Percentiles rank a stretch among this genome's conserved stretches.
Conservation (phyloP, 2,329 filamentous ascomycete species). For the Phialocephala sp. region DNA sequence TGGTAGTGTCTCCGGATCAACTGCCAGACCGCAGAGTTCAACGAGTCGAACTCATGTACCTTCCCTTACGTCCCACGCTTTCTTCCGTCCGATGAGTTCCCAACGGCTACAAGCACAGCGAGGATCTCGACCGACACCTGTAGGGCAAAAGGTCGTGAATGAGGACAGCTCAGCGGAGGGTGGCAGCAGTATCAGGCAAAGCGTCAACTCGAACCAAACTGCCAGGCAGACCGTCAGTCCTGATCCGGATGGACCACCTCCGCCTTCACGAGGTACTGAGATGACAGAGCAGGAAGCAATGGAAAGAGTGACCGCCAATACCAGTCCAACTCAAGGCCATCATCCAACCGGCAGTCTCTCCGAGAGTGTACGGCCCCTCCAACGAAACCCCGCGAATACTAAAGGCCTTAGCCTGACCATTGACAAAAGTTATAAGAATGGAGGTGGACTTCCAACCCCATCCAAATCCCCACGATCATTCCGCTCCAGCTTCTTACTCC, state of each 20-base stretch:
- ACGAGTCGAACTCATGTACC: constrained; percentile 87
- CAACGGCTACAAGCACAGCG: constrained; percentile 92
- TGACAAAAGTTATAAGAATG: constrained; percentile 61
- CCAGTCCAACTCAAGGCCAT: constrained; percentile 70
- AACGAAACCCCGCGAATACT: constrained; percentile 42
- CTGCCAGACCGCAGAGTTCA: constrained; percentile 65
- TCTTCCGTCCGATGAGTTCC: constrained; percentile 96
- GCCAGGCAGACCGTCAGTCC: constrained; percentile 37
- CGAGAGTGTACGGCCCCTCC: constrained; percentile 79
- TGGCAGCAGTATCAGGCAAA: constrained; percentile 58
- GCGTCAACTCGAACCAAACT: constrained; percentile 57
- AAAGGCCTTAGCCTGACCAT: constrained; percentile 62
- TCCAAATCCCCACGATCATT: constrained; percentile 78
- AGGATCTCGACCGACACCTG: constrained; percentile 52
- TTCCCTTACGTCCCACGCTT: constrained; percentile 84
- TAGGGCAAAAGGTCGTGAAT: constrained; percentile 41
- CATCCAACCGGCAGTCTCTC: constrained; percentile 66
- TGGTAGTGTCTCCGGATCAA: constrained; percentile 48
- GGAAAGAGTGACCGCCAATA: constrained; percentile 74
- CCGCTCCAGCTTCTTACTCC: constrained; percentile 74
- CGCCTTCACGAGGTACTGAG: constrained; percentile 80
- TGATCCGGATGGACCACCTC: constrained; percentile 61
- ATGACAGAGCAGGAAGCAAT: constrained; percentile 75
- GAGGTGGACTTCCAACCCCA: constrained; percentile 61
- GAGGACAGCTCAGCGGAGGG: constrained; percentile 52